Evolutionary conservation across 371 early-diverging fungal species (phyloP).

Genomic region (Parasitella parasitica): DNA sequence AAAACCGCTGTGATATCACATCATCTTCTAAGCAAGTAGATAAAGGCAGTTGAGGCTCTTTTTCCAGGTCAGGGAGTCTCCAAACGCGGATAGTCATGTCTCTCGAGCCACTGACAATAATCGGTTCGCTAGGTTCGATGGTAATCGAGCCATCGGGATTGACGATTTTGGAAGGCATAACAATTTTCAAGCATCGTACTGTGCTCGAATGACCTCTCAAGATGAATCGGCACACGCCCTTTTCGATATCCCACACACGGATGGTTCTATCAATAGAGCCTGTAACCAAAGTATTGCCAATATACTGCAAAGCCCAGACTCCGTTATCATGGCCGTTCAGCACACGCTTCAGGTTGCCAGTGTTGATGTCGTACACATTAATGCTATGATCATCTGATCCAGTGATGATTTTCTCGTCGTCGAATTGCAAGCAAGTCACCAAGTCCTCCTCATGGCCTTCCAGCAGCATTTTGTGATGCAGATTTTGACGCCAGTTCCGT

Average conservation of each 20-base stretch:
- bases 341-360: constrained; percentile 66
- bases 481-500: constrained; percentile 81
- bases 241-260: constrained; percentile 94
- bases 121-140: constrained; percentile 67
- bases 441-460: constrained; percentile 78
- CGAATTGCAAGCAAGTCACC: constrained; percentile 95
- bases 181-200: constrained; percentile 91
- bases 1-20: constrained; percentile 3
- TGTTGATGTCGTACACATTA: constrained; percentile 83
- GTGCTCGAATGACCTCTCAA: constrained; percentile 96
- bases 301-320: constrained; percentile 96
- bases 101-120: constrained; percentile 96
- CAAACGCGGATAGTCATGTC: constrained; percentile 96
- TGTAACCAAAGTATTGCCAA: constrained; percentile 85
- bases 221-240: constrained; percentile 84
- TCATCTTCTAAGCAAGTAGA: constrained; percentile 18
- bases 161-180: constrained; percentile 68
- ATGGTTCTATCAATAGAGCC: constrained; percentile 98
- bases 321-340: constrained; percentile 96
- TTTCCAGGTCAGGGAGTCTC: constrained; percentile 79
- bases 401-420: constrained; percentile 87
- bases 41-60: constrained; percentile 43
- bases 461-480: constrained; percentile 71
- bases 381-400: constrained; percentile 91
- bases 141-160: constrained; percentile 34